Evolutionary conservation across 495 filamentous ascomycete genomes (phyloP).

Genomic region (Penicillium pancosmium): DNA sequence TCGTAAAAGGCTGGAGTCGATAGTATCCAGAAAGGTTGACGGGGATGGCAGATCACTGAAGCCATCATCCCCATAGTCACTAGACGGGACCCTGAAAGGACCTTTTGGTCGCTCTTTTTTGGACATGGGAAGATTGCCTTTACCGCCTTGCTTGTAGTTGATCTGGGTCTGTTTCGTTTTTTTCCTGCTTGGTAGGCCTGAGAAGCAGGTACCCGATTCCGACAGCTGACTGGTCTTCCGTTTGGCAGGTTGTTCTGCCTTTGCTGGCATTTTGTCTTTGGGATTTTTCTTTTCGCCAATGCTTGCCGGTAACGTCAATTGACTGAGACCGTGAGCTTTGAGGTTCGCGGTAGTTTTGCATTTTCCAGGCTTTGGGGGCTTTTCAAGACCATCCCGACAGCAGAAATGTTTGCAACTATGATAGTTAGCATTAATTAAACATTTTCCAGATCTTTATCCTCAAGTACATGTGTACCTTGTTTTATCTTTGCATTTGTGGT

Average conservation of each 20-base stretch:
- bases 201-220: background rate
- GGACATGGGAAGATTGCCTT: background rate
- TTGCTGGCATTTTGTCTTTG: background rate
- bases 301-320: constrained; percentile 32
- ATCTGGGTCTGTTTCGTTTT: background rate
- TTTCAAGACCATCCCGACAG: constrained; percentile 85
- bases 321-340: constrained; percentile 27
- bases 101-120: background rate
- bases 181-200: background rate
- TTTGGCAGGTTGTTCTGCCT: background rate
- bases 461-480: constrained; percentile 44
- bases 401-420: constrained; percentile 80
- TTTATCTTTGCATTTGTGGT: constrained; percentile 79
- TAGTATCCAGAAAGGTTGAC: constrained; percentile 27
- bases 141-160: background rate
- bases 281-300: constrained; percentile 29
- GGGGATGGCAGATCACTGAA: constrained; percentile 48
- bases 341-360: constrained; percentile 18
- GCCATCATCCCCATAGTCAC: constrained; percentile 39
- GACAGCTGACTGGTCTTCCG: constrained; percentile 2
- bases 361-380: constrained; percentile 63
- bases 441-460: background rate
- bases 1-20: background rate
- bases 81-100: constrained; percentile 22
- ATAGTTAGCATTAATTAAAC: constrained; percentile 10